Conservation (phyloP, 2,329 filamentous ascomycete genomes). For the Fusarium pseudonygamai region DNA sequence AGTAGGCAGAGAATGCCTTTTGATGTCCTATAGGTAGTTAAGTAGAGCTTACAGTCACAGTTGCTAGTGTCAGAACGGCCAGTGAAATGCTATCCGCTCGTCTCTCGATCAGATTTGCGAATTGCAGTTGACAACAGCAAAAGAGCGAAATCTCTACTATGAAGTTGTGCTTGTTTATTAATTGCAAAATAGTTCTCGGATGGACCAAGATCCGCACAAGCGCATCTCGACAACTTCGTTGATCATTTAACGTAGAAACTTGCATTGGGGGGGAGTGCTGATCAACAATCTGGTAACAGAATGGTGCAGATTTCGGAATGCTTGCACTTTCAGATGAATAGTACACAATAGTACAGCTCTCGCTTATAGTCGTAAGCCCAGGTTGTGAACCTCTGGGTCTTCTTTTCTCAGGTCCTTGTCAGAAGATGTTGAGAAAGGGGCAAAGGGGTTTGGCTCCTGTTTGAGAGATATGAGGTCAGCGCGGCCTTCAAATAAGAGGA, state of each 20-base stretch:
- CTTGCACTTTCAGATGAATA: not conserved
- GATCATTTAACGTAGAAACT: too few species aligned
- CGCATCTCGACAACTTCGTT: not conserved
- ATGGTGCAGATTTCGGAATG: not conserved
- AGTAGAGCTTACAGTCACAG: too few species aligned
- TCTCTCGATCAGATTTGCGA: not conserved
- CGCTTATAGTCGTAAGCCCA: not conserved
- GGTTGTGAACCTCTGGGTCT: not conserved
- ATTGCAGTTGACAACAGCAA: not conserved
- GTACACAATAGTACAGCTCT: not conserved
- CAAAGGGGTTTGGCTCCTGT: not conserved
- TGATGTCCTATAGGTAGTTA: too few species aligned
- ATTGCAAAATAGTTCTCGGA: not conserved
- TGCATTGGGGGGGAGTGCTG: not conserved
- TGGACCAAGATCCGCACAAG: not conserved
- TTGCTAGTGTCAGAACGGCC: too few species aligned
- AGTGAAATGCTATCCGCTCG: not conserved
- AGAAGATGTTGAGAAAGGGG: not conserved
- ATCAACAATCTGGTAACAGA: not conserved
- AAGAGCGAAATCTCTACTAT: not conserved
- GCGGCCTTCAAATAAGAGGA: not conserved
- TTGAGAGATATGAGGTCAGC: not conserved
- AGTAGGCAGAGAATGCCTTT: too few species aligned
- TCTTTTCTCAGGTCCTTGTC: not conserved
- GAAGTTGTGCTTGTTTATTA: rapidly evolving